phyloP scores from a whole-genome alignment of 345 rosid species.

The Hypericum perforatum region DNA sequence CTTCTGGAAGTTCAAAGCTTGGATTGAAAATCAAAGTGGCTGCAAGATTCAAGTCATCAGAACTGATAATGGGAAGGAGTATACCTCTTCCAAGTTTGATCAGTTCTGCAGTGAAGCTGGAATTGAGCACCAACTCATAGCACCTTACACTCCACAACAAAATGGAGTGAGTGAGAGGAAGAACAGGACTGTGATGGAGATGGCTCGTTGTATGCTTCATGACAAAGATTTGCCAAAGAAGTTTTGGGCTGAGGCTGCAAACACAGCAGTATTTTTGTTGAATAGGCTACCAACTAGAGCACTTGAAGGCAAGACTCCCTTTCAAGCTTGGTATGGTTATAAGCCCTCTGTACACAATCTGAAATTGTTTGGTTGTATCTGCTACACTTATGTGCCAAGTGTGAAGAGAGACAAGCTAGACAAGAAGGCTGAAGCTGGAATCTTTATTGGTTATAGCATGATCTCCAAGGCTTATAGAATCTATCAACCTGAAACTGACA shows the following conservation, averaged over 20 bases:
- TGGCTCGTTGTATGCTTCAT: background rate
- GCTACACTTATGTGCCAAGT: conserved; percentile 6
- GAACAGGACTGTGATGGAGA: conserved; percentile 5
- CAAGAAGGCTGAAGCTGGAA: conserved; percentile 6
- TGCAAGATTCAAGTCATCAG: conserved; percentile 4
- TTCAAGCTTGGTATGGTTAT: background rate
- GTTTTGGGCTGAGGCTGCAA: conserved; percentile 7
- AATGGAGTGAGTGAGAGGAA: background rate
- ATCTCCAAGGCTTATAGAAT: conserved; percentile 13
- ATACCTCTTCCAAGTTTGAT: conserved; percentile 1
- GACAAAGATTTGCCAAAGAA: conserved; percentile 3
- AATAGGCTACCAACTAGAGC: conserved; percentile 9
- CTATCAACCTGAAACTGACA: background rate
- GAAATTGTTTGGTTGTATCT: conserved; percentile 5
- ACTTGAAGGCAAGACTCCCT: background rate
- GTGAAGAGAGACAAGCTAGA: conserved; percentile 7
- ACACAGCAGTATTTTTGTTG: conserved; percentile 3
- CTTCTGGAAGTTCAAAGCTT: conserved; percentile 1
- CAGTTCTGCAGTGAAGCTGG: too few species aligned
- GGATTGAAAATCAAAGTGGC: conserved; percentile 7
- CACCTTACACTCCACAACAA: too few species aligned
- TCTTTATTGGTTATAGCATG: conserved; percentile 13
- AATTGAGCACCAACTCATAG: too few species aligned
- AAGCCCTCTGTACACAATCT: background rate
- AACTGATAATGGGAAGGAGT: conserved; percentile 9